A percentile compares a stretch with the other conserved stretches of the same genome.
Evolutionary conservation across 768 basidiomycete genomes (phyloP).

Genomic region (Pleurotus tuoliensis): DNA sequence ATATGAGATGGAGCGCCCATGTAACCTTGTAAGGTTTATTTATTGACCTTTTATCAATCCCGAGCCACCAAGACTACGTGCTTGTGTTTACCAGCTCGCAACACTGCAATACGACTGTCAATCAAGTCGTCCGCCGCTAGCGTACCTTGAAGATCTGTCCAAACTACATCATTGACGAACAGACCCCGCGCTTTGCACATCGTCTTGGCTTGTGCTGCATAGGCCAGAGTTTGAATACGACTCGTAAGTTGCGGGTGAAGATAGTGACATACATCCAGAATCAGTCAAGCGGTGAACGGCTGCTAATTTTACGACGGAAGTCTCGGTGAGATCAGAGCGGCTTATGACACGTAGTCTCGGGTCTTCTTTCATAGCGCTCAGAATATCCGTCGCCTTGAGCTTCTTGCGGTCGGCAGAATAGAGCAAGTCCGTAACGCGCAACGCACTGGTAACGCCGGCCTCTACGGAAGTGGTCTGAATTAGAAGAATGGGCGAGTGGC

Average conservation of each 20-base stretch:
- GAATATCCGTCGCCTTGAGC: conserved; percentile 53
- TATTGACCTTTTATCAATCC: conserved; percentile 14
- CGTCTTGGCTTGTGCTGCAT: conserved; percentile 58
- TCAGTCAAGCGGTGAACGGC: conserved; percentile 51
- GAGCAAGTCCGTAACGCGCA: conserved; percentile 38
- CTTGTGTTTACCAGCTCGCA: conserved; percentile 76
- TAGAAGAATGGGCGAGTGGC: conserved; percentile 18
- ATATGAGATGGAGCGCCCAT: no score
- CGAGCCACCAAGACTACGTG: conserved; percentile 46
- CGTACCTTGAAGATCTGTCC: conserved; percentile 37
- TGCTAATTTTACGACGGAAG: conserved; percentile 58
- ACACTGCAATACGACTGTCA: conserved; percentile 55
- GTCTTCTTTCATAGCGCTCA: conserved; percentile 61
- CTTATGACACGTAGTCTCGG: conserved; percentile 56
- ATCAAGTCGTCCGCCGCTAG: conserved; percentile 42
- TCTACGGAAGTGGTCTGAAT: conserved; percentile 21
- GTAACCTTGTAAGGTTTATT: neutral
- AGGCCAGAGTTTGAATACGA: no score
- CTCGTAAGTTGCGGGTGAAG: neutral
- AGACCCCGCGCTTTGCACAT: conserved; percentile 65
- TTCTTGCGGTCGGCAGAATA: conserved; percentile 40
- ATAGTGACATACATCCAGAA: conserved; percentile 54
- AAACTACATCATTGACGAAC: conserved; percentile 57
- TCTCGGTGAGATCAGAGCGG: conserved; percentile 46
- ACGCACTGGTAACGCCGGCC: conserved; percentile 34